phyloP scores from a whole-genome alignment of 352 stramenopile species.

The Phytophthora parvispora region DNA sequence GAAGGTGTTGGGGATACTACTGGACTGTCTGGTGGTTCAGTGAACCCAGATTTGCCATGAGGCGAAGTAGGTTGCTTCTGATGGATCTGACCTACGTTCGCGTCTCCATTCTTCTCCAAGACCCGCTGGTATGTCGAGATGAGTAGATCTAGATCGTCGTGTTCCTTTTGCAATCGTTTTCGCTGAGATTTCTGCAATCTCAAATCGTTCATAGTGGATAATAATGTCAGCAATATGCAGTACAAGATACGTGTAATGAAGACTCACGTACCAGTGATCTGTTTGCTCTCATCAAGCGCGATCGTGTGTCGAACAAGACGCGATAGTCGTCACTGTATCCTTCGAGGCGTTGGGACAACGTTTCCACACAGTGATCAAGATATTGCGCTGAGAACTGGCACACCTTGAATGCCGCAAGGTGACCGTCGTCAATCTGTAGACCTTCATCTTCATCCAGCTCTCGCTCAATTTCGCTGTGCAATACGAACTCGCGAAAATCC shows the following conservation, averaged over 20 bases:
- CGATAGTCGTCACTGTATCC: constrained; percentile 53
- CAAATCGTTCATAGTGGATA: background rate
- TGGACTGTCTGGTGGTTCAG: constrained; percentile 4
- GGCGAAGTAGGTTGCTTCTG: constrained; percentile 8
- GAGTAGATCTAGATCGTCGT: constrained; percentile 61
- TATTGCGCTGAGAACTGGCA: constrained; percentile 80
- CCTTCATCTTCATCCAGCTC: constrained; percentile 62
- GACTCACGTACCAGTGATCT: constrained; percentile 42
- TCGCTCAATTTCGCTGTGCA: constrained; percentile 61
- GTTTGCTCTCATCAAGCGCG: constrained; percentile 29
- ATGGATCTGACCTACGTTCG: background rate
- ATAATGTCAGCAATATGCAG: too few species aligned
- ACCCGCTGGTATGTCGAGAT: constrained; percentile 65
- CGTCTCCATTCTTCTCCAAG: constrained; percentile 35
- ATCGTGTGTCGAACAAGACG: constrained; percentile 16
- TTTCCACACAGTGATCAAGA: constrained; percentile 65
- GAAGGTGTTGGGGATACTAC: constrained; percentile 20
- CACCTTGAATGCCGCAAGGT: constrained; percentile 61
- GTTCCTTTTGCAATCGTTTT: constrained; percentile 58
- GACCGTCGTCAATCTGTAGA: constrained; percentile 60
- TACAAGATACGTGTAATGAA: too few species aligned
- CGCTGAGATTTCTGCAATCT: constrained; percentile 45
- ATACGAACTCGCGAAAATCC: constrained; percentile 59
- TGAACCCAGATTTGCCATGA: background rate
- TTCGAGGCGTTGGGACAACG: constrained; percentile 42